phyloP scores from a whole-genome alignment of 306 rosid genomes.

The Canavalia gladiata region DNA sequence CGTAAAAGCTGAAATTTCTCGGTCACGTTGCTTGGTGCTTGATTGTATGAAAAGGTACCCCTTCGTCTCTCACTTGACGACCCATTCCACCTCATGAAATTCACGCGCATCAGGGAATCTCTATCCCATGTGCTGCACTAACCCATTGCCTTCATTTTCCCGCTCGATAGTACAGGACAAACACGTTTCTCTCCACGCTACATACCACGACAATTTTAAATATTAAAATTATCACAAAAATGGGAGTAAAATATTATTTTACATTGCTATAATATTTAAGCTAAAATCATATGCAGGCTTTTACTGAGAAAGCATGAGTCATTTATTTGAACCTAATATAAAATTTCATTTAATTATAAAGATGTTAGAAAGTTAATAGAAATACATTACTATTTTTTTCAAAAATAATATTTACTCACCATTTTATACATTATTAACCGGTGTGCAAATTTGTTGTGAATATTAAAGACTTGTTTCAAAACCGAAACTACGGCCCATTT shows the following conservation, averaged over 20 bases:
- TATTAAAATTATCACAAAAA: background rate
- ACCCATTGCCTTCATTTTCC: background rate
- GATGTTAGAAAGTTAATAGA: too few relatives aligned
- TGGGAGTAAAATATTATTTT: too few relatives aligned
- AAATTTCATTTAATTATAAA: too few relatives aligned
- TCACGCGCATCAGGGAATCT: constrained; percentile 41
- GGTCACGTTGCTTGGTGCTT: constrained; percentile 5
- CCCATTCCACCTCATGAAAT: constrained; percentile 35
- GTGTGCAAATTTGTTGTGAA: background rate
- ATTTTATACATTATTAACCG: background rate
- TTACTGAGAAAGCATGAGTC: too few relatives aligned
- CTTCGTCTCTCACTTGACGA: constrained; percentile 13
- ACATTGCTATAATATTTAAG: too few relatives aligned
- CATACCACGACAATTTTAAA: background rate
- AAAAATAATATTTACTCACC: background rate
- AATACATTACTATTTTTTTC: too few relatives aligned
- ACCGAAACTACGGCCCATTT: background rate
- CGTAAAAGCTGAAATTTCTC: constrained; percentile 41
- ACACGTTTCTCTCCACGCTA: constrained; percentile 18
- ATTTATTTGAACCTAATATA: too few relatives aligned
- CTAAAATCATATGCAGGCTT: too few relatives aligned
- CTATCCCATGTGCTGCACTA: constrained; percentile 2
- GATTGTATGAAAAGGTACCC: constrained; percentile 16
- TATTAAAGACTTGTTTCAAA: background rate
- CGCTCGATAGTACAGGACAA: constrained; percentile 34